Percentiles rank a stretch among this genome's conserved stretches.
These are phyloP conservation scores for Pseudevernia furfuracea DNA, from an alignment of 495 filamentous ascomycete species.

Conservation along the genomic window DNA sequence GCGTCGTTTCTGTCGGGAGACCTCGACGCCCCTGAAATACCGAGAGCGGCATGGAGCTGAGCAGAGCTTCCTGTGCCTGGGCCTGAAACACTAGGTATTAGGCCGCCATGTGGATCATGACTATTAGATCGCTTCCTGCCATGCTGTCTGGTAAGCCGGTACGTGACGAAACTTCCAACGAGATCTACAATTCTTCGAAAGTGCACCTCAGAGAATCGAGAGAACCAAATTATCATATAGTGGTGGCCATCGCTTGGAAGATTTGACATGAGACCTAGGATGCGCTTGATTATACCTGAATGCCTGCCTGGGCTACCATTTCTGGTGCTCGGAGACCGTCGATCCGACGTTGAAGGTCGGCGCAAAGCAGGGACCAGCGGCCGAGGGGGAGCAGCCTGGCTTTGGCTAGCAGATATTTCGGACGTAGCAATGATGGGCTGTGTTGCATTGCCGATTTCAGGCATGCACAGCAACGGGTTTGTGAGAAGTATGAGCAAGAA, in stretches of 20 bases:
- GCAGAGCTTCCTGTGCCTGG: constrained; percentile 53
- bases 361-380: neutral
- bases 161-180: constrained; percentile 71
- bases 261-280: constrained; percentile 74
- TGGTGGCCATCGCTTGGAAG: constrained; percentile 69
- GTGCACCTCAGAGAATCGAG: constrained; percentile 57
- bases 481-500: constrained; percentile 76
- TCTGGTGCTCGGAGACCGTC: constrained; percentile 11
- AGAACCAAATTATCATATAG: constrained; percentile 78
- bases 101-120: constrained; percentile 50
- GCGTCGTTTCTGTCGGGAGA: constrained; percentile 40
- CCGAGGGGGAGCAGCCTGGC: neutral
- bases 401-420: neutral
- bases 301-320: constrained; percentile 40
- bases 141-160: constrained; percentile 68
- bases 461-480: constrained; percentile 67
- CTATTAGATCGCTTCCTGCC: constrained; percentile 54
- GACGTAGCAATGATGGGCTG: constrained; percentile 4
- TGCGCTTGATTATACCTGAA: constrained; percentile 80
- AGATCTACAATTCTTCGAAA: constrained; percentile 71
- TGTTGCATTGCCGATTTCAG: constrained; percentile 22
- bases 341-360: neutral
- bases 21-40: constrained; percentile 32
- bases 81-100: constrained; percentile 64
- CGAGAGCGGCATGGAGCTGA: constrained; percentile 75